Evolutionary conservation across 1,284 basidiomycete genomes (phyloP), one percentile per base, ranked within the genome.

Genomic region (Cryptococcus sp.): DNA sequence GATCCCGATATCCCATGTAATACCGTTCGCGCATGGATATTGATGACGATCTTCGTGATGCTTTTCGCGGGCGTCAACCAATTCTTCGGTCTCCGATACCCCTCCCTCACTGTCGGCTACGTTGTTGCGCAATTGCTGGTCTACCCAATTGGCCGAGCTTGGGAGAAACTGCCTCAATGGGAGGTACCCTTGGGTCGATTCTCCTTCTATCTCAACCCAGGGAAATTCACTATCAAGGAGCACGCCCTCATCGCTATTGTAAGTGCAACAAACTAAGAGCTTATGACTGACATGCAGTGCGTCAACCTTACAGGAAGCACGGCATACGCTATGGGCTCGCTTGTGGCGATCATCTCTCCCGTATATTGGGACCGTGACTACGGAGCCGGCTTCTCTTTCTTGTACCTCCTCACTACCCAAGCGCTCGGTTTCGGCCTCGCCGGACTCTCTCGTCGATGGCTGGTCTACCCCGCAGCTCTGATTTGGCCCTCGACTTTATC

Each of bases 51-150:
- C 16, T 85, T 69, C 61, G 71, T 61, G 46, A 54, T 58, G 44
- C 49, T 53, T 25, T 86, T 81, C 74, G 91, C 90, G 86, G 81
- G 87, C 58, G 77, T 91, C 46, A 89, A 89, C 46, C 79, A 83
- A 29, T 61, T 64, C 65, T 87, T 62, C 79, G 52, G 56, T 13
- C 52, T 62, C 4, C 45, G 64, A 46, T 66, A 63, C 41, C 69
- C 69, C 17, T 67, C 66, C n/a, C 54, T 71, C 13, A 52, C 59
- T 16, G 60, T 65, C 25, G 63, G 66, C 5, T 65, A 62, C 26
- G 63, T 68, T 22, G 64, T 71, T 22, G 67, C 65, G 3, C 69
- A 71, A 52, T 59, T 70, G 23, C 52, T 68, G 26, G 58, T 61
- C 8, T 66, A 63, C 49, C 66, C 66, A 11, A 66, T 66, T 40